These are phyloP conservation scores for Wallacemonas sp. DNA, from an alignment of 208 protist genomes.

Conservation along the genomic window DNA sequence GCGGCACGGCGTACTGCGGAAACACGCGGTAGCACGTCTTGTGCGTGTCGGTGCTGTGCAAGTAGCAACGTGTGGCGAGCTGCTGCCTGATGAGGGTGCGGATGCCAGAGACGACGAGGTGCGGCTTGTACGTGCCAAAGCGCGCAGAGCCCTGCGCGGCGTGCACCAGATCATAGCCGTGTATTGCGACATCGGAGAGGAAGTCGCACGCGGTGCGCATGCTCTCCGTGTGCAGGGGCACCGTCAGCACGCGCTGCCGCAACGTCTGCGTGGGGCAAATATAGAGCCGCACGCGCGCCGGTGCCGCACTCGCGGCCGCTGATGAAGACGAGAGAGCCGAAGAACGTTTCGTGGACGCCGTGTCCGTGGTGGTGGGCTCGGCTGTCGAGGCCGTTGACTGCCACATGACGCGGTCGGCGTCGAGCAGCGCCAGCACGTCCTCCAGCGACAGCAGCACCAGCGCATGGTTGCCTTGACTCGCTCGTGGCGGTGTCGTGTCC, in stretches of 20 bases:
- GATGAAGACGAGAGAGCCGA: neutral
- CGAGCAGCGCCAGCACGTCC: neutral
- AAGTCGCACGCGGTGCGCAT: conserved; percentile 36
- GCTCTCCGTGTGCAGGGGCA: conserved; percentile 27
- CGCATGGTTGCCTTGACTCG: neutral
- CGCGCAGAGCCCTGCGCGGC: conserved; percentile 10
- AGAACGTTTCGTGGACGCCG: too few species aligned
- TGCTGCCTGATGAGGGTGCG: conserved; percentile 26
- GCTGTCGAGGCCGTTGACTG: neutral
- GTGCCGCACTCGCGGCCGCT: neutral
- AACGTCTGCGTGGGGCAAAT: conserved; percentile 13
- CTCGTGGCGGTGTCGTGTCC: neutral
- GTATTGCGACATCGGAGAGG: conserved; percentile 45
- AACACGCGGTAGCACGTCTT: conserved; percentile 39
- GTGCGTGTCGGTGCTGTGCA: conserved; percentile 25
- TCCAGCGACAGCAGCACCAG: conserved; percentile 9
- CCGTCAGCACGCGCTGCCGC: conserved; percentile 29
- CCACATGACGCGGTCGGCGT: conserved; percentile 16
- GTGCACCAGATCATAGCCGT: conserved; percentile 30
- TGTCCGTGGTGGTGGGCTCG: neutral
- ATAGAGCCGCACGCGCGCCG: neutral
- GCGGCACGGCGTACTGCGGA: conserved; percentile 41
- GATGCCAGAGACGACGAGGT: conserved; percentile 27
- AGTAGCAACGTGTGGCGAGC: conserved; percentile 31
- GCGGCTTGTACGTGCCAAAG: conserved; percentile 28